These are phyloP conservation scores for Danielozyma ontarioensis DNA, from an alignment of 805 yeast species.

Conservation along the genomic window DNA sequence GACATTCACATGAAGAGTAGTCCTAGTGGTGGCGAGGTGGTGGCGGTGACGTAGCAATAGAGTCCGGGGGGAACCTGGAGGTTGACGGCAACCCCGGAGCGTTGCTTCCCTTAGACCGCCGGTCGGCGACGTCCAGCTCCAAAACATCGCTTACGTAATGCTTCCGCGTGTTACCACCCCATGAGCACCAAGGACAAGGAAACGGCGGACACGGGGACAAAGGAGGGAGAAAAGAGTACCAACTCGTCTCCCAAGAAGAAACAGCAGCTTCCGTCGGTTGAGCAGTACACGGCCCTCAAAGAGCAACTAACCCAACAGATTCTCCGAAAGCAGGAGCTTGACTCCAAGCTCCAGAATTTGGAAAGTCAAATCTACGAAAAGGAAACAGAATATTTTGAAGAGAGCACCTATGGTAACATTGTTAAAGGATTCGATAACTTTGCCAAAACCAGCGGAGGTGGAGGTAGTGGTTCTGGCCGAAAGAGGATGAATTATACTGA, in stretches of 20 bases:
- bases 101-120: too few relatives aligned
- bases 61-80: too few relatives aligned
- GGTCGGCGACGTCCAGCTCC: too few relatives aligned
- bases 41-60: too few relatives aligned
- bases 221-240: slow-evolving; percentile 1
- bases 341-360: slow-evolving; percentile 52
- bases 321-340: slow-evolving; percentile 35
- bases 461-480: slow-evolving; percentile 27
- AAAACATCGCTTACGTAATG: too few relatives aligned
- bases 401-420: slow-evolving; percentile 70
- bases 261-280: not conserved
- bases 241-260: not conserved
- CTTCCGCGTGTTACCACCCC: too few relatives aligned
- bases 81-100: too few relatives aligned
- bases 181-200: slow-evolving; percentile 1
- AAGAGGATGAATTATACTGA: slow-evolving; percentile 55
- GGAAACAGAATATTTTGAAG: slow-evolving; percentile 74
- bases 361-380: slow-evolving; percentile 78
- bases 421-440: slow-evolving; percentile 89
- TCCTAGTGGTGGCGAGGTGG: too few relatives aligned
- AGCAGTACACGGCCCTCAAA: not conserved
- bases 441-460: slow-evolving; percentile 40
- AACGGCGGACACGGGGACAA: slow-evolving; percentile 4
- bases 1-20: too few relatives aligned
- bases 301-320: not conserved